Base-by-base conservation (phyloP, 805 yeast species). In the Schizosaccharomyces japonicus region DNA sequence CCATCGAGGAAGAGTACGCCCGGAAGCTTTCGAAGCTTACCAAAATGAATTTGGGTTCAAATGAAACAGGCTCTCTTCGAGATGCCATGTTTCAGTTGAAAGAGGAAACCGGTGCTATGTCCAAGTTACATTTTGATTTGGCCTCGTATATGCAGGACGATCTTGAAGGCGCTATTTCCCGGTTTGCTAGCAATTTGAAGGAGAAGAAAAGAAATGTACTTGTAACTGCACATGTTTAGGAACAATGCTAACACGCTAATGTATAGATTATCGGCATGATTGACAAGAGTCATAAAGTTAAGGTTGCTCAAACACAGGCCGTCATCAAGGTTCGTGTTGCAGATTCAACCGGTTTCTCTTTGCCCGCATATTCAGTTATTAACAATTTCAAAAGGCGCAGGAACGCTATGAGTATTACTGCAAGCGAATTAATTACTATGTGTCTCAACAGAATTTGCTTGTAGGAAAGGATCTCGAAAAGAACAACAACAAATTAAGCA, bases 1-100 rank as follows among this genome's bases (percentile, higher is more conserved):
- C 70, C n/a, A 69, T 83, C 34, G 94, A 82, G 55, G 79, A 75
- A 51, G 94, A 83, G 23, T 80, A 80, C 56, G 63, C 76, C 33
- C 69, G 71, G 49, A 68, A 67, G 50, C 58, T 83, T 53, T 63
- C 63, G 40, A 65, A 68, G 13, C 61, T 82, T 21, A 63, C 80
- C 19, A 60, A 63, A 46, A 69, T 66, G 53, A 55, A 63, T 0
- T 59, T 74, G 3, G 85, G 84, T 1, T 57, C 70, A 2, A 66
- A 64, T 49, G 81, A 75, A 53, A 65, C 71, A 0, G 87, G 85
- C 0, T 61, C 73, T 0, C 59, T 79, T 50, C 72, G 68, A 53
- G 64, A 66, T 8, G 69, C 82, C 5, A 64, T 82, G 7, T 82
- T 78, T 44, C 64, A 66, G 23, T 63, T 83, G 47, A 63, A 69